phyloP scores from a whole-genome alignment of 2,329 filamentous ascomycete species.

The Trichophaea hybrida region DNA sequence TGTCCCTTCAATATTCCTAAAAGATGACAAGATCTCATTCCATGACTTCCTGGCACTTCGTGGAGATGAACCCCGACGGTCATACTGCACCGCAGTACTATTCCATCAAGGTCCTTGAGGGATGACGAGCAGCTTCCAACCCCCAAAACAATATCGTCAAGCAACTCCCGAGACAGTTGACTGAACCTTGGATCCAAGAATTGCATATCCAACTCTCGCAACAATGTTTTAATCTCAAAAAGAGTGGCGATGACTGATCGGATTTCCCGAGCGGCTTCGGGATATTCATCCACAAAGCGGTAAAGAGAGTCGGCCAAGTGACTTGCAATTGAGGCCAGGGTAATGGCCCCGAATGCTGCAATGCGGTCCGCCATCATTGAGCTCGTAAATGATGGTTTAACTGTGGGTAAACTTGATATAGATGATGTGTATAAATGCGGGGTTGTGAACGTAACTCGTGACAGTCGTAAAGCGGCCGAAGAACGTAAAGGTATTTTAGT shows the following conservation, averaged over 20 bases:
- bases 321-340: slow-evolving; percentile 12
- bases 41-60: slow-evolving; percentile 14
- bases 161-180: slow-evolving; percentile 17
- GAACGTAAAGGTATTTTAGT: background rate
- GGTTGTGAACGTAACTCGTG: background rate
- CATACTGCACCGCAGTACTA: slow-evolving; percentile 18
- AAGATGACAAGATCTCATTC: slow-evolving; percentile 21
- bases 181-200: slow-evolving; percentile 18
- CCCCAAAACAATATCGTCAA: slow-evolving; percentile 21
- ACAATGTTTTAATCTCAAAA: slow-evolving; percentile 19
- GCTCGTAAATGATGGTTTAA: slow-evolving; percentile 9
- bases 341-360: slow-evolving; percentile 15
- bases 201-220: slow-evolving; percentile 17
- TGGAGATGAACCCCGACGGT: slow-evolving; percentile 14
- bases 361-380: slow-evolving; percentile 19
- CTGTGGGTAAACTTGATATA: background rate
- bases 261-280: slow-evolving; percentile 21
- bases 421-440: background rate
- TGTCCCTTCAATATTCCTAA: slow-evolving; percentile 20
- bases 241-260: slow-evolving; percentile 12
- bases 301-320: slow-evolving; percentile 16
- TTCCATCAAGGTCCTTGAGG: slow-evolving; percentile 20
- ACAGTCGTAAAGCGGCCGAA: background rate
- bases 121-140: slow-evolving; percentile 20
- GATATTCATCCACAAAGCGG: slow-evolving; percentile 15